Base-by-base conservation (phyloP, 2,329 filamentous ascomycete genomes). In the Colletotrichum cordylinicola region DNA sequence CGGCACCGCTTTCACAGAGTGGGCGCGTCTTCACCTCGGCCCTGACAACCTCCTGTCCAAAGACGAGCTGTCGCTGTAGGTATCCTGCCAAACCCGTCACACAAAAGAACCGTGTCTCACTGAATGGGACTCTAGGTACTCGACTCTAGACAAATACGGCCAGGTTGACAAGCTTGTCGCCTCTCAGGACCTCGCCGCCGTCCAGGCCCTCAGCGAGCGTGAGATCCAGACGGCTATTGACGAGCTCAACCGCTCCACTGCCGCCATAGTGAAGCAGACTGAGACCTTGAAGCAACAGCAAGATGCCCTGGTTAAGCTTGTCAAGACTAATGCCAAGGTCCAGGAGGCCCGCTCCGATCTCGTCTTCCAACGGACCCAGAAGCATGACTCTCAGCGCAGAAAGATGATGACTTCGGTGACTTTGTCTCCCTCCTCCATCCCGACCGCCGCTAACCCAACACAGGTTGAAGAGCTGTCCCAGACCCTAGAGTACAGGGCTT, bases 221-320 rank as follows among this genome's bases (percentile, higher is more conserved):
- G 92, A 94, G 67, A 85, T 95, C 71, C 87, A 87, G 69, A 83
- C 86, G 55, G 93, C 93, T 18, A 91, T 94, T 66, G 87, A 90
- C 4, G 90, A 93, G 69, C 86, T 95, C n/a, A 88, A 90, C 75
- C 86, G 86, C 48, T 94, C 93, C 2, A 94, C 93, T 1, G 88
- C 88, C 21, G 89, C 88, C 21, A 93, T 95, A 33, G 87, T 90
- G 77, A 90, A 90, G 82, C 93, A 95, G 80, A 92, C 89, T 33
- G 90, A 92, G 80, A 86, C 89, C 1, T 82, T 95, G 21, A 88
- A 89, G 72, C 86, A 89, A 67, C 93, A 95, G 82, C 90, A 91
- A 75, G 89, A 91, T 78, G 92, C 92, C 12, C 82, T 94, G 68
- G 87, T 87, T 39, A 82, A 90, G 29, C 85, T 91, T 78, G 84